Evolutionary conservation across 2,329 filamentous ascomycete genomes (phyloP).

Genomic region (Trichoderma oligosporum): DNA sequence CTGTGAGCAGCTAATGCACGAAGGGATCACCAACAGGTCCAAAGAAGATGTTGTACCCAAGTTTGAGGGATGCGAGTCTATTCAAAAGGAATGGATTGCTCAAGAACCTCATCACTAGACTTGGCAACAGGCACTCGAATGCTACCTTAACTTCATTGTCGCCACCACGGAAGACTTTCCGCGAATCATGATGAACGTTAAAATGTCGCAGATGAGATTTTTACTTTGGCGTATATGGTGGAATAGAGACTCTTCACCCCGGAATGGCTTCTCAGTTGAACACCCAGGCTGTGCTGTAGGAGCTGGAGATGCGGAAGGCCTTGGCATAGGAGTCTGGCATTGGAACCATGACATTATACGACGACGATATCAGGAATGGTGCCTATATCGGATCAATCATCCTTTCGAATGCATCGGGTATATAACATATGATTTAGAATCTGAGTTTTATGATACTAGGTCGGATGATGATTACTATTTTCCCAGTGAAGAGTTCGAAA

Average conservation of each 20-base stretch:
- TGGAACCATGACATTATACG: neutral
- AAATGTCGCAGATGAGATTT: neutral
- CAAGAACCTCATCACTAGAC: neutral
- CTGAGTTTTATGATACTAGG: too few relatives aligned
- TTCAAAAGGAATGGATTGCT: neutral
- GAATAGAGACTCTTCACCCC: neutral
- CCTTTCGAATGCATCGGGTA: too few relatives aligned
- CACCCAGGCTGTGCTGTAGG: neutral
- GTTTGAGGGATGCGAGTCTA: neutral
- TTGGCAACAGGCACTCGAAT: neutral
- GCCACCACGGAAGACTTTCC: neutral
- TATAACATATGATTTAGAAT: too few relatives aligned
- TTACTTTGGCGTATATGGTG: neutral
- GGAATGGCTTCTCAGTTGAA: neutral
- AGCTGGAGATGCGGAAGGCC: neutral
- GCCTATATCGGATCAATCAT: too few relatives aligned
- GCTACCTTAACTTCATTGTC: neutral
- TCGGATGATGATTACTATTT: too few relatives aligned
- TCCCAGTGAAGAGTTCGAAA: too few relatives aligned
- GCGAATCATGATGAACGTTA: neutral
- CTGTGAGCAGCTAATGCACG: neutral
- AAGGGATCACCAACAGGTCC: neutral
- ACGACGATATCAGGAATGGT: neutral
- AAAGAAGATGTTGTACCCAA: neutral
- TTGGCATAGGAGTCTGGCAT: neutral